Base-by-base conservation (phyloP, 306 rosid species). In the Quercus dentata region DNA sequence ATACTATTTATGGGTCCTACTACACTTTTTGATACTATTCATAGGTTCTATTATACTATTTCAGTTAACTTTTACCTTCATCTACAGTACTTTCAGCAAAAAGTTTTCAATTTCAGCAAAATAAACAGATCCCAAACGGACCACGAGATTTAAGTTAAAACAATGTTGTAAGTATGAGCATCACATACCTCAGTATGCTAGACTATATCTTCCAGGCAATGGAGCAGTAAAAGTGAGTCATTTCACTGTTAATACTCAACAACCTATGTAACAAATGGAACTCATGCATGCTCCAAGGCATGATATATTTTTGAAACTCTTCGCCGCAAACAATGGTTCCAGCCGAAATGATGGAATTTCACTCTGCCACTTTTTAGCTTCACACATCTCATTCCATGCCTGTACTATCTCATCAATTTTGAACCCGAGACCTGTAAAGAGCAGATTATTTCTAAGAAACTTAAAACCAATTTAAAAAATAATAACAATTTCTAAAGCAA, bases 351-450 rank as follows among this genome's bases (percentile, higher is more conserved):
- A 90, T 17, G 90, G 92, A 88, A 95, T 80, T 78, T 87, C 93
- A 80, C 78, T 80, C 73, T 58, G 89, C 89, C 86, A 93, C 88
- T 75, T 91, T 74, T 88, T 91, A 65, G 99, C 98, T 87, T 93
- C 95, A 33, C 85, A 78, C 92, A 93, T 95, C 82, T 95, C 98
- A 70, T 89, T 89, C 98, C 98, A 91, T 58, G 94, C 97, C 79
- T 87, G 94, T 33, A 91, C 89, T 77, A 91, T 91, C 88, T 92
- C 97, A 27, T 95, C 98, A 68, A 91, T 90, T 76, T 88, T 89
- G 90, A 90, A 95, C 72, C 89, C 90, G 11, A 87, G 62, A 83
- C 98, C 98, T 93, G 93, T 35, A 62, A 68, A 58, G 33, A 46
- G 69, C 55, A 67, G 75, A 69, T 46, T 27, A 56, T 84, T 69